Base-by-base conservation (phyloP, 108 stramenopile genomes). In the Nitzschia putrida region DNA sequence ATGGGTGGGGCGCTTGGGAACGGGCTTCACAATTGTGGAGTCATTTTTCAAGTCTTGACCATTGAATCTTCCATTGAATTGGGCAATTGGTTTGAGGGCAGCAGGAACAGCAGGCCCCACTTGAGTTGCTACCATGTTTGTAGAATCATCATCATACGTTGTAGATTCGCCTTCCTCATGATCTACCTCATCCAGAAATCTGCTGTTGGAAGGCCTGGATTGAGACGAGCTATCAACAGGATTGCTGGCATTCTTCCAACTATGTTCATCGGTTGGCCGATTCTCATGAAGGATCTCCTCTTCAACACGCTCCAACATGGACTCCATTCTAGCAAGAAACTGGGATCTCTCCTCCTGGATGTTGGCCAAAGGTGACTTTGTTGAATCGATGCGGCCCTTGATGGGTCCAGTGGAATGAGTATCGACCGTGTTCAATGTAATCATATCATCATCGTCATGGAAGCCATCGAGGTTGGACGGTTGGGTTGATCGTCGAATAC, bases 371-470 rank as follows among this genome's bases (percentile, higher is more conserved):
- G 21, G 21, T 9, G 43, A 54, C 3, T 57, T 47, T 3, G 60
- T 3, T n/a, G 60, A 4, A 18, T 16, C n/a, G 14, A 18, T 4
- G 3, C n/a, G 14, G 2, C 47, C 14, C 6, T 49, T 49, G 14
- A 5, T 49, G 6, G 14, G 14, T 49, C 47, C 47, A 9, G n/a
- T 24, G 9, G 51, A 18, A 2, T 16, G 18, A 24, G 59, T 60
- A 2, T 51, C 47, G 2, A 52, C 38, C 2, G 76, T 77, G 21
- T 77, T 59, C 4, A 77, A 38, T 7, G 76, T 64, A 29, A 77
- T 77, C 76, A 77, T 77, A 42, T 77, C 76, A 66, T 77, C 76
- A 1, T 77, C 76, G 10, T 77, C 76, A 0, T 59, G 63, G 22
- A 77, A 77, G 25, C 63, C 76, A 10, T 51, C 69, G 34, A 71